phyloP scores from a whole-genome alignment of 257 asterid genomes.

The Jasminum sambac region DNA sequence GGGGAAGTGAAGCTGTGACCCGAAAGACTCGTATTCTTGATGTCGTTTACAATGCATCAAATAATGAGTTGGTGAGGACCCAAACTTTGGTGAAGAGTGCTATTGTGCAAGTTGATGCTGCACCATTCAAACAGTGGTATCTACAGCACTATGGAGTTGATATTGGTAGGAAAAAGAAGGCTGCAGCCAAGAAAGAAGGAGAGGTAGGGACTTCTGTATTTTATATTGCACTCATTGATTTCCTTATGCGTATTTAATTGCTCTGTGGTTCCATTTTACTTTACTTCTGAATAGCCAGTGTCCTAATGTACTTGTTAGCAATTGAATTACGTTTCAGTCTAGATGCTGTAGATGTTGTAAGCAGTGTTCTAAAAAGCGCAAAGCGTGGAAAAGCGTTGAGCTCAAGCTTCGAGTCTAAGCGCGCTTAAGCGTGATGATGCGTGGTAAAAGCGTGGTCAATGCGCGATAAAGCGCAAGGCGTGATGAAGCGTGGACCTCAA shows the following conservation, averaged over 20 bases:
- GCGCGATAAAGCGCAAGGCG: no score
- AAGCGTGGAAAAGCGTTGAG: no score
- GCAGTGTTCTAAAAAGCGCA: no score
- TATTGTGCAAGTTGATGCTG: constrained; percentile 44
- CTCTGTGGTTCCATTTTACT: neutral
- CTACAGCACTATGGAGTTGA: constrained; percentile 58
- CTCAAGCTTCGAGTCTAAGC: no score
- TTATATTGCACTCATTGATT: neutral
- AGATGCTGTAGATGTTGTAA: neutral
- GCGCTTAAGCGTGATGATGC: no score
- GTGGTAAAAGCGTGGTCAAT: no score
- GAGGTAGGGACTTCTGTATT: constrained; percentile 28
- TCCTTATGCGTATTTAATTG: neutral
- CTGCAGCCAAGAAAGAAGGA: constrained; percentile 46
- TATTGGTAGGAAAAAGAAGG: constrained; percentile 53
- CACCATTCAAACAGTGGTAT: constrained; percentile 48
- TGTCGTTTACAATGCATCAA: constrained; percentile 44
- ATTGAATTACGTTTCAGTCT: neutral
- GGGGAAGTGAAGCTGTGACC: constrained; percentile 51
- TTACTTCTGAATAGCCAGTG: neutral
- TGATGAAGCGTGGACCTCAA: no score
- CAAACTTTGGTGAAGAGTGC: constrained; percentile 49
- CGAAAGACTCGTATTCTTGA: constrained; percentile 42
- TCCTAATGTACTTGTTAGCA: neutral
- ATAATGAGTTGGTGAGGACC: constrained; percentile 44